Evolutionary conservation across 1,139 yeast genomes (phyloP).

Genomic region (Schwanniomyces etchellsii): DNA sequence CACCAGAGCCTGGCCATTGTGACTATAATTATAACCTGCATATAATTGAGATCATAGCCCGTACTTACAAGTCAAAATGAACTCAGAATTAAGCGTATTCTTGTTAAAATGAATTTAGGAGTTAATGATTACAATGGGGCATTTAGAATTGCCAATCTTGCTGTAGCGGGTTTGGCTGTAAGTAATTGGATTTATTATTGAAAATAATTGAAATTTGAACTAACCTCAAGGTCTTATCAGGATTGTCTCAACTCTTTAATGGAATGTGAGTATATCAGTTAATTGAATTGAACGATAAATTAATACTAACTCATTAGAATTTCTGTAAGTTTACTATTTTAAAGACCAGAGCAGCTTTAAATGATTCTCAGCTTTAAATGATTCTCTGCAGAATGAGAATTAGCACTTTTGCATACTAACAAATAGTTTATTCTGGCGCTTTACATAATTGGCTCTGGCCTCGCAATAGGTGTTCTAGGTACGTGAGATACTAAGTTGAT

Average conservation of each 20-base stretch:
- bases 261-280: conserved; percentile 50
- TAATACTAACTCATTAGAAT: no score
- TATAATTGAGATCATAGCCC: no score
- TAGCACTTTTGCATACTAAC: no score
- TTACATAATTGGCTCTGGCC: conserved; percentile 52
- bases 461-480: conserved; percentile 49
- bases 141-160: conserved; percentile 60
- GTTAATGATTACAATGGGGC: conserved; percentile 40
- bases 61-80: no score
- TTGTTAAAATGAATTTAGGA: not conserved
- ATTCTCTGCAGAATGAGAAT: no score
- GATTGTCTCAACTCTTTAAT: conserved; percentile 53
- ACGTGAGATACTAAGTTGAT: conserved; percentile 14
- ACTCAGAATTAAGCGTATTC: not conserved
- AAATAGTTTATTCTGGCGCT: conserved; percentile 48
- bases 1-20: no score
- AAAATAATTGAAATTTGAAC: conserved; percentile 11
- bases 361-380: no score
- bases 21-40: no score
- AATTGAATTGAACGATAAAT: no score
- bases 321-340: no score
- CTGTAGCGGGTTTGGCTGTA: conserved; percentile 58
- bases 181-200: conserved; percentile 14
- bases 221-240: conserved; percentile 42
- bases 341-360: no score